Evolutionary conservation across 352 stramenopile genomes (phyloP), one percentile per base, ranked within the genome.

Genomic region (Phytophthora melonis): DNA sequence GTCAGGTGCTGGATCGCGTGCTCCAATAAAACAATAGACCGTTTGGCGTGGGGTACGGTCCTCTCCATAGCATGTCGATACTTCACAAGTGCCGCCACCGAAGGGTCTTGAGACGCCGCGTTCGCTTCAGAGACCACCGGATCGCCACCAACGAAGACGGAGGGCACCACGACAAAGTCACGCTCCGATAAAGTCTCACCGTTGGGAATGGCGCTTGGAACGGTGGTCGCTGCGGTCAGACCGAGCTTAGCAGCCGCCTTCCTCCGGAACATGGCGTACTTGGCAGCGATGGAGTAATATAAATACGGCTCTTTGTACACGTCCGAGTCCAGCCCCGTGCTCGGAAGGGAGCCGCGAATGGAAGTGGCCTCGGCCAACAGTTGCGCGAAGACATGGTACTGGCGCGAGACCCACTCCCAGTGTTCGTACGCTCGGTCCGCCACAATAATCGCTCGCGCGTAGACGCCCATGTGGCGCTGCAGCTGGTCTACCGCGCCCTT

Each of bases 351-450:
- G 11, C 87, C 87, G 43, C 85, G 88, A 62, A 94, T 91, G 16
- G 89, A 90, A 11, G 81, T 76, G 8, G 89, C 87, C 63, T 96
- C 86, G 2, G 86, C 74, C 11, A 97, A 64, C 21, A 97, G 80
- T 74, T 97, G 90, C 19, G 86, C 90, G 61, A 97, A 96, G 14
- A 97, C 86, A 68, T 97, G 88, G 53, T 96, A 97, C 74, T 97
- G 90, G 3, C 90, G 83, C 16, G 86, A 88, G 13, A 97, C 78
- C 89, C 88, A 96, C 50, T 92, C 83, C 88, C 88, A 97, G 47
- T 97, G 90, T 57, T 95, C 88, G 54, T 93, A 94, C 3, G 78
- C 78, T 23, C 88, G 84, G 64, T 93, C 78, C 1, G 78, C 65
- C 5, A 89, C 77, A 25, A 86, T 80, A 34, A 93, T 77, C 1